Base-by-base conservation (phyloP, 106 monocot species). In the Acorus gramineus region DNA sequence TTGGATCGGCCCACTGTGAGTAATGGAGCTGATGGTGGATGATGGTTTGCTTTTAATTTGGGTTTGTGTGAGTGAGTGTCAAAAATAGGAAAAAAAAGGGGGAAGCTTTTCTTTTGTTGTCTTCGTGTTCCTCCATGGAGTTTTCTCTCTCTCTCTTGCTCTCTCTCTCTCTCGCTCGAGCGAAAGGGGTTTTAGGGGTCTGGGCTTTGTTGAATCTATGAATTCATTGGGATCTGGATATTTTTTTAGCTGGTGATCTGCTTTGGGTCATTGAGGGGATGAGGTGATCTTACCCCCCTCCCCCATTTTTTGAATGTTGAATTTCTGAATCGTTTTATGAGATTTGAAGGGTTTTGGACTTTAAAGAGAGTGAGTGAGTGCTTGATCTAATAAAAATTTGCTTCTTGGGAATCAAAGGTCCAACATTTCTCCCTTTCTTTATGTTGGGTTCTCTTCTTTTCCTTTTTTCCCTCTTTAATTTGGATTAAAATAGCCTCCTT, bases 21-120 rank as follows among this genome's bases (percentile, higher is more conserved):
- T 54, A 56, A 62, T 68, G 75, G 75, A 57, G 62, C 57, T 63
- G 66, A 42, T 49, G 55, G 9, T 28, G 56, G 59, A 52, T 55
- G 56, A 47, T 68, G 72, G 62, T 12, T 14, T 73, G 67, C 63
- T 68, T 78, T 77, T 77, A 77, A 66, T 77, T 66, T 42, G n/a
- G 2, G 46, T 61, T 70, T 65, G 76, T 8, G 60, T 65, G 51
- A 66, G 57, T 72, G 56, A 66, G 66, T 52, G 52, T 47, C 3
- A 46, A n/a, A 60, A 46, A n/a, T n/a, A 14, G n/a, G 42, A 14
- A 10, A 67, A 68, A 47, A 54, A 44, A 52, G 50, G 5, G 13
- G 44, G 62, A 63, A 63, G 63, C 47, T 63, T 6, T 13, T 46
- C 49, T 9, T 13, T 63, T 7, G 14, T 49, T 46, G 47, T 1